Evolutionary conservation across 345 rosid genomes (phyloP), one percentile per base, ranked within the genome.

Genomic region (Populus pruinosa): DNA sequence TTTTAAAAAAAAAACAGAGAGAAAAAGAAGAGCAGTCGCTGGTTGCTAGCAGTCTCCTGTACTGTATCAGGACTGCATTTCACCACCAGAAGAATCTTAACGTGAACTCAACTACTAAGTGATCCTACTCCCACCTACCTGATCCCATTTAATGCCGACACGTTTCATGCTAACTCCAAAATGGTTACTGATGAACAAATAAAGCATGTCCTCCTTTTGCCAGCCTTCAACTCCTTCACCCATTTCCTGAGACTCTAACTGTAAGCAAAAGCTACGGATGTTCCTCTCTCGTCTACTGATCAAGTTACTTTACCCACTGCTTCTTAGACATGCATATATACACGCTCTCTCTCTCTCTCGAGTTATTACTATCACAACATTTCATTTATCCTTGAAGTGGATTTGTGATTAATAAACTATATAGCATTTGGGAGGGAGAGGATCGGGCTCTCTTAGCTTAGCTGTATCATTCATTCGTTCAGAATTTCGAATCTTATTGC

Each of bases 201-300:
- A n/a, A 27, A 39, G n/a, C 20, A 49, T 8, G 1, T 59, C 80
- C 49, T 77, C 65, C 35, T 31, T 63, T 77, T 17, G 5, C 43
- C 41, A 73, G 80, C 64, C 67, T 84, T 81, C 67, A 84, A 70
- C 79, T 69, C 31, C 21, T 31, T 84, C 84, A 81, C 83, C 79
- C 1, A 70, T 70, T 78, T 69, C 84, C 77, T 67, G 82, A 18
- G 70, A 33, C n/a, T 33, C 65, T 2, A 55, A 55, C 62, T 55
- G 29, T 23, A 59, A 11, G 29, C 23, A 16, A 0, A 12, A 43
- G 29, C 41, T 29, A 76, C 13, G 53, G 49, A 35, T 67, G 71
- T 17, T 71, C 70, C 47, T 71, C 27, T 21, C 49, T 55, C 38
- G 9, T 18, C 44, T 47, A 20, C 35, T 62, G 9, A 49, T 44